These are phyloP conservation scores for Jaapia argillacea DNA, from an alignment of 768 basidiomycete species.

Conservation along the genomic window DNA sequence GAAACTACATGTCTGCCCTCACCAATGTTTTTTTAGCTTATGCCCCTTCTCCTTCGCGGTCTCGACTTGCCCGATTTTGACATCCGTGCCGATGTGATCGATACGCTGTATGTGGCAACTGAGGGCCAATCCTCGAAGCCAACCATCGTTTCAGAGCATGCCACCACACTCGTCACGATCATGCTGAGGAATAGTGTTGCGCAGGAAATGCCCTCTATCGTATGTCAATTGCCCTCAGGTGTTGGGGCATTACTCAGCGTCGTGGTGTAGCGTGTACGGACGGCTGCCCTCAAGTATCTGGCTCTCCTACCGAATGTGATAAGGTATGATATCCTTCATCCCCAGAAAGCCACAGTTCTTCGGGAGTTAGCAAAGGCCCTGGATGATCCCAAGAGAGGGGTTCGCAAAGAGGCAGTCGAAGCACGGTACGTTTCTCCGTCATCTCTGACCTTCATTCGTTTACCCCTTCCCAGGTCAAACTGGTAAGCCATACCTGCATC, in stretches of 20 bases:
- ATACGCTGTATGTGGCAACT: conserved; percentile 64
- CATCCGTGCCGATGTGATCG: conserved; percentile 73
- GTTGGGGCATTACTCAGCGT: neutral
- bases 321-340: conserved; percentile 77
- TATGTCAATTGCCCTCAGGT: conserved; percentile 21
- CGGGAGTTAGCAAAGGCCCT: conserved; percentile 64
- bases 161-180: conserved; percentile 53
- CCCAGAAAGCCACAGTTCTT: conserved; percentile 63
- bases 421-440: conserved; percentile 34
- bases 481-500: too few relatives aligned
- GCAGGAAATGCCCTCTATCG: conserved; percentile 43
- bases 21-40: conserved; percentile 42
- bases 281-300: conserved; percentile 66
- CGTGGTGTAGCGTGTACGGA: conserved; percentile 57
- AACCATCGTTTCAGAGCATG: conserved; percentile 51
- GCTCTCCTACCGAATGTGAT: conserved; percentile 64
- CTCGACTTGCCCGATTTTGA: conserved; percentile 67
- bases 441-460: neutral
- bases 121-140: conserved; percentile 39
- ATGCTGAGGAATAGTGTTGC: conserved; percentile 60
- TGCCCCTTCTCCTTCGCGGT: conserved; percentile 81
- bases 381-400: conserved; percentile 82
- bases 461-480: neutral
- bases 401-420: conserved; percentile 85
- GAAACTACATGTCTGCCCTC: too few relatives aligned